A percentile compares a stretch with the other conserved stretches of the same genome.
Conservation (phyloP, 306 rosid genomes). For the Sicyos baderoa region DNA sequence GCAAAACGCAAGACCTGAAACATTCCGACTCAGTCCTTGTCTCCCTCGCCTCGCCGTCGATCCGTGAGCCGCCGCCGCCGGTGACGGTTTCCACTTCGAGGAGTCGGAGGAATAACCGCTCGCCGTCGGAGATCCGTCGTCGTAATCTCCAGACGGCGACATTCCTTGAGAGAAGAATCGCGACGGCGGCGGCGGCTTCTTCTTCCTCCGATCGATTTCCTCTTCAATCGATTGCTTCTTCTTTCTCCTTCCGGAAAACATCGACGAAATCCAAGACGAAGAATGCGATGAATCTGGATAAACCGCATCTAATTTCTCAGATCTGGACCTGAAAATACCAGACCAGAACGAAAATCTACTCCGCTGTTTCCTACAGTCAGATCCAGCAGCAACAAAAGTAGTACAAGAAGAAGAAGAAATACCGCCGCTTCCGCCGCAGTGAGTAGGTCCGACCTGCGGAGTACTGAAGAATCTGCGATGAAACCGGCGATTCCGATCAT, state of each 20-base stretch:
- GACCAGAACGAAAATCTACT: conserved; percentile 35
- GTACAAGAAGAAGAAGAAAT: conserved; percentile 5
- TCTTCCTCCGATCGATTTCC: conserved; percentile 12
- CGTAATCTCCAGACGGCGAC: conserved; percentile 56
- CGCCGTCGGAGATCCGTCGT: conserved; percentile 45
- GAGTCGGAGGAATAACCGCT: conserved; percentile 54
- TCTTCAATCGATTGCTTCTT: conserved; percentile 25
- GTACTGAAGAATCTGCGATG: conserved; percentile 53
- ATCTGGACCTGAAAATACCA: conserved; percentile 36
- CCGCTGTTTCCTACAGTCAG: conserved; percentile 38
- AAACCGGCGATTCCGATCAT: conserved; percentile 15
- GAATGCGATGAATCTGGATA: conserved; percentile 27
- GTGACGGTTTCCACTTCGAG: conserved; percentile 55
- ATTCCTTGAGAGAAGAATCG: conserved; percentile 60
- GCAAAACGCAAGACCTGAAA: conserved; percentile 65
- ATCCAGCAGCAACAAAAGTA: conserved; percentile 21
- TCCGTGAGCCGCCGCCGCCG: conserved; percentile 25
- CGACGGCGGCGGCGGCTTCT: conserved; percentile 18
- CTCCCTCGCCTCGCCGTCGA: conserved; percentile 44
- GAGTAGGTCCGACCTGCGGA: conserved; percentile 71
- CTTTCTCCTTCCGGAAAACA: conserved; percentile 41
- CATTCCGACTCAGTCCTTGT: conserved; percentile 32
- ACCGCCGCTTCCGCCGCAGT: conserved; percentile 4
- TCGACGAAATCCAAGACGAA: conserved; percentile 56
- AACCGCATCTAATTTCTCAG: conserved; percentile 33